Evolutionary conservation across 768 basidiomycete species (phyloP), one percentile per base, ranked within the genome.

Genomic region (Agrocybe pediades): DNA sequence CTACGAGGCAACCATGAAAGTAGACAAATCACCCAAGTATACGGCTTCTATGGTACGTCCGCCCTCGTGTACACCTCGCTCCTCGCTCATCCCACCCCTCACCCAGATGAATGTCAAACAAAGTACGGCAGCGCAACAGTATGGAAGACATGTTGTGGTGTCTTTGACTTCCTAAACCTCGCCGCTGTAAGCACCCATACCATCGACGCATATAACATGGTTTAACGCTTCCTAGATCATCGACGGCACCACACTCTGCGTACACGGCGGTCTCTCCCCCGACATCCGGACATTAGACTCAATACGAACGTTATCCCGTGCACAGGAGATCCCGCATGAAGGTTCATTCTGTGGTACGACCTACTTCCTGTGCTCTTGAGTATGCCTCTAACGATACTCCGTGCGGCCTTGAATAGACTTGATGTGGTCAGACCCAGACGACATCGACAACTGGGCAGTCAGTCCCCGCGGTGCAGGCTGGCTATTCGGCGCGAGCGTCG

Each of bases 351-450:
- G 96, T 61, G 89, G 89, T 87, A 62, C 25, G 83, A 16, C 30
- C 21, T 42, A 13, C 23, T 11, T 15, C 13, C 15, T 39, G 43
- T 41, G 20, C 26, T 39, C 21, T n/a, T n/a, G n/a, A n/a, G n/a
- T n/a, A n/a, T 11, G 3, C n/a, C 26, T 23, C 25, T 46, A 19
- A 25, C 41, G 4, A 40, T n/a, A 9, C 16, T 55, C 33, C 30
- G 24, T 40, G 9, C 54, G 43, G 26, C 24, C 49, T 21, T n/a
- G 17, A 42, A n/a, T 47, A 94, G 94, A 98, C 66, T 82, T 98
- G 11, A 97, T 98, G 94, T 98, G 96, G 96, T 94, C 91, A 29
- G 95, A 98, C 68, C 95, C 90, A 3, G 95, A 98, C 65, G 92
- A 96, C 40, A 88, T 96, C 36, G 89, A 92, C 36, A 95, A 90